Base-by-base conservation (phyloP, 2,329 filamentous ascomycete genomes). In the Cephalotrichum gorgonifer region DNA sequence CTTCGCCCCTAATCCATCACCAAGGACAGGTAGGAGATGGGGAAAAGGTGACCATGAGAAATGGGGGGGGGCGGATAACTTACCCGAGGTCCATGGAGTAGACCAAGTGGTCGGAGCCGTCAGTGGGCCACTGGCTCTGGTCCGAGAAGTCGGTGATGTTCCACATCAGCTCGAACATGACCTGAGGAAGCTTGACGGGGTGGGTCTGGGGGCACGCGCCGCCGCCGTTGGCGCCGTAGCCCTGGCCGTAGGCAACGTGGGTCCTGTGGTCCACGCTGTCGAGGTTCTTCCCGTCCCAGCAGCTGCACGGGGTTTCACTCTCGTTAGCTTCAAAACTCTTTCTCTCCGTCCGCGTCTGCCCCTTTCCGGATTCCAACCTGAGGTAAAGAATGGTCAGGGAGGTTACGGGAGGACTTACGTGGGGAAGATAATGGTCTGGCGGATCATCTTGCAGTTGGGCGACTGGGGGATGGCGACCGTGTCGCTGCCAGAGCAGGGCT, bases 231-330 rank as follows among this genome's bases (percentile, higher is more conserved):
- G 44, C 49, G 22, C 44, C 47, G 9, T 43, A 45, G 15, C 50
- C 47, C 35, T 30, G 25, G 11, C 47, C 28, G 44, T 52, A 52
- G 14, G 50, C 35, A 22, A 52, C 47, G 31, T 52, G 50, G 31
- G 27, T 23, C 48, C 64, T 67, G 57, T 74, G 73, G 56, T 78
- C 68, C 1, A 65, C 52, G 14, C 65, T 64, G 56, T 78, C 74
- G 47, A 73, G 53, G 53, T 75, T 68, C 38, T 64, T 64, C 35
- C 76, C 76, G 14, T 79, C 68, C 76, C 76, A 79, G 65, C 76
- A 79, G 15, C 66, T 67, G 2, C 69, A 57, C 75, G 66, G 4
- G 30, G n/a, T n/a, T n/a, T n/a, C n/a, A 5, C 12, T 38, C 33
- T 17, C 14, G 33, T 38, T 17, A 38, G 14, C 8, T 8, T 17